Percentiles rank a stretch among this genome's conserved stretches.
These are phyloP conservation scores for Scedosporium boydii DNA, from an alignment of 2,329 filamentous ascomycete genomes.

Conservation along the genomic window DNA sequence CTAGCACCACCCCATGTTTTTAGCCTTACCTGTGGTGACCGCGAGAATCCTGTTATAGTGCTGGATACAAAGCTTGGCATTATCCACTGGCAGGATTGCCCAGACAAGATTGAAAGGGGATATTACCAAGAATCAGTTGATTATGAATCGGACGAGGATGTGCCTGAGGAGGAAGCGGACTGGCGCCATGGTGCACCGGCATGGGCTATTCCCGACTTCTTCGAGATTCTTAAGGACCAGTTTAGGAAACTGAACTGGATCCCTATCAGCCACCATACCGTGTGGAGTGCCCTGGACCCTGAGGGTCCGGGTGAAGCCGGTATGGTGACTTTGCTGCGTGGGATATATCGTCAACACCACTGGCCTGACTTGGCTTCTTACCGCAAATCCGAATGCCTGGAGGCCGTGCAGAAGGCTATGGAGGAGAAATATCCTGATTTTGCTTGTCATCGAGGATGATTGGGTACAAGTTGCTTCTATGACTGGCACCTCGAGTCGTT, in stretches of 20 bases:
- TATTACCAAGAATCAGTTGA: slow-evolving; percentile 5
- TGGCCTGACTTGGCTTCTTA: slow-evolving; percentile 16
- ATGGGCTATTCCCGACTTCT: slow-evolving; percentile 18
- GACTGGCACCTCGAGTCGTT: too few relatives aligned
- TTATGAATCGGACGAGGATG: not conserved
- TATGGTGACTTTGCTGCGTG: slow-evolving; percentile 11
- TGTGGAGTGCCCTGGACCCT: too few relatives aligned
- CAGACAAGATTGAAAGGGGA: slow-evolving; percentile 6
- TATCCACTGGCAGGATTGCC: slow-evolving; percentile 17
- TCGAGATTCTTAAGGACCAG: slow-evolving; percentile 16
- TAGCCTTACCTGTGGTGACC: slow-evolving; percentile 10
- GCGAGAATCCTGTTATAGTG: slow-evolving; percentile 13
- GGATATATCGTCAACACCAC: slow-evolving; percentile 15
- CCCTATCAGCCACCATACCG: too few relatives aligned
- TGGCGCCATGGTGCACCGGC: slow-evolving; percentile 15
- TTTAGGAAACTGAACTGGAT: slow-evolving; percentile 11
- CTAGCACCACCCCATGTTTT: slow-evolving; percentile 10
- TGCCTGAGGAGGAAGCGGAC: slow-evolving; percentile 10
- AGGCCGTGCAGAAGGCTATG: slow-evolving; percentile 4
- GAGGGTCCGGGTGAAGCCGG: not conserved
- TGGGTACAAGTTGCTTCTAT: too few relatives aligned
- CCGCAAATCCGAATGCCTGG: slow-evolving; percentile 16
- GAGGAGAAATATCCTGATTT: not conserved
- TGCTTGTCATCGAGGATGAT: too few relatives aligned
- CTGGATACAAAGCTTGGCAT: slow-evolving; percentile 19